Percentiles rank a stretch among this genome's conserved stretches.
phyloP scores from a whole-genome alignment of 768 basidiomycete species.

The Albatrellus ellisii region DNA sequence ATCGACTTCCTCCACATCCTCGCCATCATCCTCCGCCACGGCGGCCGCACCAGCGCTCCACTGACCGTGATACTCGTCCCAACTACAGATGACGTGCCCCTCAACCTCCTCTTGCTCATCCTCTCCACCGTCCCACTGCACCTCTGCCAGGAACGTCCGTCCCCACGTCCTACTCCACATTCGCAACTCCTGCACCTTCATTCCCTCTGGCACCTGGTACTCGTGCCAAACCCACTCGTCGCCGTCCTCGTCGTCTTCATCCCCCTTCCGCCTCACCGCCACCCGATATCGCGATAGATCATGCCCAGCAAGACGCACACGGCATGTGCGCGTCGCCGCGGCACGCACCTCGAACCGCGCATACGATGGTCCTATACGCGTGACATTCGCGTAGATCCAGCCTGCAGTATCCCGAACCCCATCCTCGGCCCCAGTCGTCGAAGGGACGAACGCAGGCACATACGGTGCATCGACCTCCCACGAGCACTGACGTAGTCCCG shows the following conservation, averaged over 20 bases:
- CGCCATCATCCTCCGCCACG: too few relatives aligned
- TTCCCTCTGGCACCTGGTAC: slow-evolving; percentile 8
- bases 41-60: neutral
- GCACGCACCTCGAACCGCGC: slow-evolving; percentile 41
- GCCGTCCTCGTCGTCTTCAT: neutral
- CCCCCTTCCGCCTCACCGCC: neutral
- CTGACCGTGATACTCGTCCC: slow-evolving; percentile 5
- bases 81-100: slow-evolving; percentile 9
- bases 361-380: slow-evolving; percentile 27
- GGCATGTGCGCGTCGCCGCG: slow-evolving; percentile 49
- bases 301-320: slow-evolving; percentile 34
- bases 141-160: slow-evolving; percentile 7
- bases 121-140: slow-evolving; percentile 1
- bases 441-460: slow-evolving; percentile 28
- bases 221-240: slow-evolving; percentile 6
- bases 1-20: too few relatives aligned
- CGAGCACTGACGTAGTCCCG: slow-evolving; percentile 33
- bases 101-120: neutral
- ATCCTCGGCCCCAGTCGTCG: slow-evolving; percentile 1
- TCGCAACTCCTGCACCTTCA: neutral
- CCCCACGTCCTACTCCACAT: slow-evolving; percentile 10
- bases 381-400: slow-evolving; percentile 34
- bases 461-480: slow-evolving; percentile 29
- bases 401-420: too few relatives aligned
- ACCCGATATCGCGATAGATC: slow-evolving; percentile 10